Percentiles rank a stretch among this genome's conserved stretches.
Evolutionary conservation across 1,284 basidiomycete species (phyloP).

Genomic region (Thelephora terrestris): DNA sequence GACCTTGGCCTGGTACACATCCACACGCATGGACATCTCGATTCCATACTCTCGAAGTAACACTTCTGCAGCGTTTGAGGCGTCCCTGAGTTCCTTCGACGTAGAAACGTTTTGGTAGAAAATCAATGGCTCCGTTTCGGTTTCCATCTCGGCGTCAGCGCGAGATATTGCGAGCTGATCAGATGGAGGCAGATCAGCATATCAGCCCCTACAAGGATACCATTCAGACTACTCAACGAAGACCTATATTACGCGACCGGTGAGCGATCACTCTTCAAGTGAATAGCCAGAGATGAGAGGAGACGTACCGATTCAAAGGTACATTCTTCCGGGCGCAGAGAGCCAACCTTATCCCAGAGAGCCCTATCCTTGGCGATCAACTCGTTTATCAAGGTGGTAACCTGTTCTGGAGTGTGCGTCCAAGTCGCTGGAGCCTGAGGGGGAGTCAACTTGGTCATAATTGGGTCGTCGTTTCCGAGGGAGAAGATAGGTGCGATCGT

Average conservation of each 20-base stretch:
- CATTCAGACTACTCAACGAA: slow-evolving; percentile 31
- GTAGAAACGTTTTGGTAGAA: slow-evolving; percentile 78
- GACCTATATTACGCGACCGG: slow-evolving; percentile 32
- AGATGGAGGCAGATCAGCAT: neutral
- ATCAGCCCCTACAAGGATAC: neutral
- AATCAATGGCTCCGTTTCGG: slow-evolving; percentile 43
- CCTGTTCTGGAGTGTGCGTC: slow-evolving; percentile 56
- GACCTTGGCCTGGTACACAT: slow-evolving; percentile 63
- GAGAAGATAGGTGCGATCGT: no score
- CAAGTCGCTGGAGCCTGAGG: slow-evolving; percentile 62
- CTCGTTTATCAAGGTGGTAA: slow-evolving; percentile 47
- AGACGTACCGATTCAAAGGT: slow-evolving; percentile 18
- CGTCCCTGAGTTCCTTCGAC: slow-evolving; percentile 61
- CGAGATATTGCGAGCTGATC: slow-evolving; percentile 44
- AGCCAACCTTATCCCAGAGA: slow-evolving; percentile 51
- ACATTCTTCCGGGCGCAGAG: slow-evolving; percentile 35
- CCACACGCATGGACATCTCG: slow-evolving; percentile 66
- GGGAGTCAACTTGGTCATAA: slow-evolving; percentile 42
- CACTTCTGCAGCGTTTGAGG: slow-evolving; percentile 64
- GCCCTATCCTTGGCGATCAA: slow-evolving; percentile 47
- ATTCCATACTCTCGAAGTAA: slow-evolving; percentile 56
- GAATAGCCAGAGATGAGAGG: neutral
- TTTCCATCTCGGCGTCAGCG: slow-evolving; percentile 45
- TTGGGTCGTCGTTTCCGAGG: slow-evolving; percentile 4
- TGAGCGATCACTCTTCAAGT: slow-evolving; percentile 3